Conservation (phyloP, 1,139 yeast genomes). For the Geotrichum europaeum region DNA sequence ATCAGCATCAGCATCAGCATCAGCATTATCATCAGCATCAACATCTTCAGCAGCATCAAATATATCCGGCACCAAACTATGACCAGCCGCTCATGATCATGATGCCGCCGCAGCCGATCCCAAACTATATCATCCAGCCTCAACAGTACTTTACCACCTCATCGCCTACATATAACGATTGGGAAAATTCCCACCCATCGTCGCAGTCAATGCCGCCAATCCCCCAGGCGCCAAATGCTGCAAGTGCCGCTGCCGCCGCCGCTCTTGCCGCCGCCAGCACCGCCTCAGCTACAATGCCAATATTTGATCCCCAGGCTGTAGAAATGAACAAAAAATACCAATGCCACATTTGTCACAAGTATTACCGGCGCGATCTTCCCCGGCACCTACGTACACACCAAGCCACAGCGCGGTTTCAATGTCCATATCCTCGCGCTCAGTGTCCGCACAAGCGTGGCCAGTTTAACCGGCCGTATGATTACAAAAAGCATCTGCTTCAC, state of each 20-base stretch:
- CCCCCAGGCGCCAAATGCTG: neutral
- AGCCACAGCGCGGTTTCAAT: constrained; percentile 49
- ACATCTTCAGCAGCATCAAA: neutral
- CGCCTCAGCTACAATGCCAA: neutral
- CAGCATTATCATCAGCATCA: constrained; percentile 7
- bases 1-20: constrained; percentile 3
- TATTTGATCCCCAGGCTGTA: too few species aligned
- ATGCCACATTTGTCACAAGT: constrained; percentile 54
- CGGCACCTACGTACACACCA: constrained; percentile 64
- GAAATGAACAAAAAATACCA: constrained; percentile 27
- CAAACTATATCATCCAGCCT: neutral
- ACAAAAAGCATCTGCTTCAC: constrained; percentile 59
- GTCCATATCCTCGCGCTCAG: constrained; percentile 50
- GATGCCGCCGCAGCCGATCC: neutral
- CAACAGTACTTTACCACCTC: neutral
- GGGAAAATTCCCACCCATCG: neutral
- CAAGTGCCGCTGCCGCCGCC: neutral
- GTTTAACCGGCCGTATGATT: constrained; percentile 66
- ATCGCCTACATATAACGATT: neutral
- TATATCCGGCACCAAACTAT: neutral
- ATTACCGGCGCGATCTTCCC: constrained; percentile 56
- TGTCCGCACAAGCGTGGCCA: constrained; percentile 59
- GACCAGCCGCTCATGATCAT: constrained; percentile 3
- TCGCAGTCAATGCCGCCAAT: neutral
- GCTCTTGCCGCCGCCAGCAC: neutral